Evolutionary conservation across 2,329 filamentous ascomycete species (phyloP).

Genomic region (Colletotrichum cuscutae): DNA sequence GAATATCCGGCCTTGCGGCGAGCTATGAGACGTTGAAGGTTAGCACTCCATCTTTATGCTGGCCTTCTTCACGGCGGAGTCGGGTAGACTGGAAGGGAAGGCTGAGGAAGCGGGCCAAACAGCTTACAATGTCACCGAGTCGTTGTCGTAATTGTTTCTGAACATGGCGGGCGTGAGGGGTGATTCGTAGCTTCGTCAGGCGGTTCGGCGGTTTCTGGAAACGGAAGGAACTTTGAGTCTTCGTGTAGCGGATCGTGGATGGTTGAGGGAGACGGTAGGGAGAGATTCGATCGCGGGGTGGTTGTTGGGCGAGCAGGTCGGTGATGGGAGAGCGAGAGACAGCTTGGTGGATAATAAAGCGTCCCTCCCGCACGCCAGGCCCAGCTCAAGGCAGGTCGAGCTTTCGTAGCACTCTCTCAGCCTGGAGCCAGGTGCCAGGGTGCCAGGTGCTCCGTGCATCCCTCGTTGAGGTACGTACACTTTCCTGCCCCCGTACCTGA

Average conservation of each 20-base stretch:
- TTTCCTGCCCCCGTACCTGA: not conserved
- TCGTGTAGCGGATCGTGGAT: not conserved
- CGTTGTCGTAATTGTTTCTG: constrained; percentile 99
- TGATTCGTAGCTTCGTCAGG: constrained; percentile 34
- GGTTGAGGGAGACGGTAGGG: constrained; percentile 4
- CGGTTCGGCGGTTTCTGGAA: constrained; percentile 2
- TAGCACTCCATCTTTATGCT: not conserved
- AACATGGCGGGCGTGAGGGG: constrained; percentile 73
- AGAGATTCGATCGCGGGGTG: constrained; percentile 24
- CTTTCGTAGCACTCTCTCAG: constrained; percentile 40
- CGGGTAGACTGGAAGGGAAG: constrained; percentile 14
- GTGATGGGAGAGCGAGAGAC: constrained; percentile 21
- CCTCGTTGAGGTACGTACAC: constrained; percentile 24
- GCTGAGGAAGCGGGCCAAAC: constrained; percentile 25
- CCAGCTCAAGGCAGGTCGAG: constrained; percentile 44
- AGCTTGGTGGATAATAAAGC: constrained; percentile 32
- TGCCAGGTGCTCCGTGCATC: constrained; percentile 32
- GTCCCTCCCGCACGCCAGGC: constrained; percentile 16
- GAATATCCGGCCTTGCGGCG: constrained; percentile 98
- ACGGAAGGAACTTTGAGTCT: not conserved
- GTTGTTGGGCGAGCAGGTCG: constrained; percentile 27
- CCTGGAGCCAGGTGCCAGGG: constrained; percentile 36
- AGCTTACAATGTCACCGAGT: constrained; percentile 97
- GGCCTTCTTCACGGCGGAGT: not conserved
- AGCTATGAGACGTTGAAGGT: constrained; percentile 66